Evolutionary conservation across 768 basidiomycete genomes (phyloP).

Genomic region (Rhizopogon salebrosus): DNA sequence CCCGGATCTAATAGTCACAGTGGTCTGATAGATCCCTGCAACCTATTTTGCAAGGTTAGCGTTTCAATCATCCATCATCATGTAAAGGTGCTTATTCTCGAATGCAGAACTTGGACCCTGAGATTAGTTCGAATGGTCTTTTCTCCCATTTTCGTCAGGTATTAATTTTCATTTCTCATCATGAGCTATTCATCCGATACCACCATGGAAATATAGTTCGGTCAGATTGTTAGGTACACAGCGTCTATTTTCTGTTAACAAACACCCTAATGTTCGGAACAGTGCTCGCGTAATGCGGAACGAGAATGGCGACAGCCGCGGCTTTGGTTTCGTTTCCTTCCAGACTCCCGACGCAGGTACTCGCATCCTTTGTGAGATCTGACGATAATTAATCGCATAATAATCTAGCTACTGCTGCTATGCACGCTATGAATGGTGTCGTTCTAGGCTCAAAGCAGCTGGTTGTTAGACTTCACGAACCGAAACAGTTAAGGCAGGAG

Average conservation of each 20-base stretch:
- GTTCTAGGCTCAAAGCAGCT: constrained; percentile 71
- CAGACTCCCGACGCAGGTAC: constrained; percentile 80
- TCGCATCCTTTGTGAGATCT: not conserved
- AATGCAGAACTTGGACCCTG: constrained; percentile 73
- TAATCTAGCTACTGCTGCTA: constrained; percentile 57
- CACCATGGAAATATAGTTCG: constrained; percentile 49
- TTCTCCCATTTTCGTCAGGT: constrained; percentile 82
- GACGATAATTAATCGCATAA: not conserved
- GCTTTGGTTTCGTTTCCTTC: constrained; percentile 90
- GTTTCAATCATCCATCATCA: too few relatives aligned
- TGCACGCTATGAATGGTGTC: constrained; percentile 78
- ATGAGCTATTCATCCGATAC: constrained; percentile 11
- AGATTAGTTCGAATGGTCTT: constrained; percentile 80
- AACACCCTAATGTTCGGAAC: not conserved
- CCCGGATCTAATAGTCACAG: constrained; percentile 82
- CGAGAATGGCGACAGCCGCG: constrained; percentile 73
- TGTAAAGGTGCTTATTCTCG: constrained; percentile 4
- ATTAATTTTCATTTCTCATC: constrained; percentile 11
- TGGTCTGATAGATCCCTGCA: constrained; percentile 87
- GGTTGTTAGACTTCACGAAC: constrained; percentile 85
- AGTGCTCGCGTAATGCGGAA: constrained; percentile 93
- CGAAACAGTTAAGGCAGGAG: constrained; percentile 86
- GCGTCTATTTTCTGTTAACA: not conserved
- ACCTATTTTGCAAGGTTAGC: constrained; percentile 81
- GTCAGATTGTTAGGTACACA: constrained; percentile 78